These are phyloP conservation scores for Trichoderma koningiopsis DNA, from an alignment of 2,329 filamentous ascomycete species.

Conservation along the genomic window DNA sequence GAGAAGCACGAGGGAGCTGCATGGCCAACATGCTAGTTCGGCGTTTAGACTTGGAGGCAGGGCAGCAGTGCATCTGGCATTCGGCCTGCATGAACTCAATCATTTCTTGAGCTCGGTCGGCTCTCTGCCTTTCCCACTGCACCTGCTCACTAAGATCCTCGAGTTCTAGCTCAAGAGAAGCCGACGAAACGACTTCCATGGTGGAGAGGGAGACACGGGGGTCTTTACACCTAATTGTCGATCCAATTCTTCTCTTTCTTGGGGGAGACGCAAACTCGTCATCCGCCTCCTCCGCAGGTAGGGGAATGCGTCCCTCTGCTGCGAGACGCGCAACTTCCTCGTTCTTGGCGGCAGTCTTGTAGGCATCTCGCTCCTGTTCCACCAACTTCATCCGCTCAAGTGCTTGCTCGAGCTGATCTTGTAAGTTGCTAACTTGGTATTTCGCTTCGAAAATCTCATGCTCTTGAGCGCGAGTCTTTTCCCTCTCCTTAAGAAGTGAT, in stretches of 20 bases:
- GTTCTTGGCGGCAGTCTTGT: slow-evolving; percentile 71
- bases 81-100: slow-evolving; percentile 77
- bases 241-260: slow-evolving; percentile 42
- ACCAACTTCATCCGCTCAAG: slow-evolving; percentile 64
- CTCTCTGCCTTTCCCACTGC: slow-evolving; percentile 63
- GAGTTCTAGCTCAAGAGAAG: slow-evolving; percentile 59
- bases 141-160: slow-evolving; percentile 57
- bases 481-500: slow-evolving; percentile 63
- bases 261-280: slow-evolving; percentile 66
- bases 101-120: slow-evolving; percentile 70
- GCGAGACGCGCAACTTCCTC: slow-evolving; percentile 74
- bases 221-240: slow-evolving; percentile 36
- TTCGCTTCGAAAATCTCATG: slow-evolving; percentile 70
- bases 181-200: slow-evolving; percentile 57
- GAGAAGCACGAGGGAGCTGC: slow-evolving; percentile 22
- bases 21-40: slow-evolving; percentile 28
- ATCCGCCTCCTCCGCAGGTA: slow-evolving; percentile 59
- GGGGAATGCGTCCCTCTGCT: slow-evolving; percentile 68
- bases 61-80: slow-evolving; percentile 68
- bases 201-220: slow-evolving; percentile 51
- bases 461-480: slow-evolving; percentile 62
- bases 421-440: slow-evolving; percentile 64
- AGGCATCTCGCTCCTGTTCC: slow-evolving; percentile 73
- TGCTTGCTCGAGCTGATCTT: slow-evolving; percentile 68
- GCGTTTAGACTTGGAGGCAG: slow-evolving; percentile 51